A percentile compares a stretch with the other conserved stretches of the same genome.
phyloP scores from a whole-genome alignment of 768 basidiomycete species.

The Mycena latifolia region DNA sequence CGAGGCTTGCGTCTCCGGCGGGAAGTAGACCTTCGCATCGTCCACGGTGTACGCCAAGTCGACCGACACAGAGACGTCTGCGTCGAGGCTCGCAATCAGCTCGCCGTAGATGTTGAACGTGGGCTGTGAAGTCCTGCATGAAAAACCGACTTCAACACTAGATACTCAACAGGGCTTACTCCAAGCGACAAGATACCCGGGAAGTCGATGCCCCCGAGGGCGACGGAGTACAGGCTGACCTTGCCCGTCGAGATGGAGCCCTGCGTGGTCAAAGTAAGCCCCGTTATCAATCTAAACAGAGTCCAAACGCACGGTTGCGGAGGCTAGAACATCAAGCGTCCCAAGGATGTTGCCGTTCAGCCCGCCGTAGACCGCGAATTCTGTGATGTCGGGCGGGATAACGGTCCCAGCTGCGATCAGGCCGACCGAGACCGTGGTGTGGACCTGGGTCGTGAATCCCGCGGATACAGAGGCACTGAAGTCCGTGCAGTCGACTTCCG shows the following conservation, averaged over 20 bases:
- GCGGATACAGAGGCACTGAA: constrained; percentile 28
- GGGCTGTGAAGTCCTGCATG: constrained; percentile 13
- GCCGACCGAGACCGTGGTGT: constrained; percentile 33
- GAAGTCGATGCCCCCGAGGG: constrained; percentile 45
- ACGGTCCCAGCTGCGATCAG: constrained; percentile 43
- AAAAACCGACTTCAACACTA: background rate
- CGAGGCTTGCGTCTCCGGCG: constrained; percentile 27
- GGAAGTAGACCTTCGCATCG: constrained; percentile 41
- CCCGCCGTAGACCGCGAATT: constrained; percentile 35
- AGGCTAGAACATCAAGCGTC: constrained; percentile 36
- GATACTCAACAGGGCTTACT: constrained; percentile 36
- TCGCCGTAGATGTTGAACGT: constrained; percentile 34
- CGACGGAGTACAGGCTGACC: constrained; percentile 39
- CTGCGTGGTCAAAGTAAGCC: constrained; percentile 1
- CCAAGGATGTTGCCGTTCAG: constrained; percentile 37
- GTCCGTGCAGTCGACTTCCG: constrained; percentile 11
- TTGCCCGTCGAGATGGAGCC: constrained; percentile 40
- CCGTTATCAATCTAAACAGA: background rate
- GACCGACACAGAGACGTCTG: constrained; percentile 40
- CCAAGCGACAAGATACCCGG: constrained; percentile 47
- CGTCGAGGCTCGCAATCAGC: constrained; percentile 38
- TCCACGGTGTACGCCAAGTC: constrained; percentile 41
- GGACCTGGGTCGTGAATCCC: constrained; percentile 10
- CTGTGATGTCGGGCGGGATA: constrained; percentile 41
- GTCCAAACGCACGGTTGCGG: constrained; percentile 15